A percentile compares a stretch with the other conserved stretches of the same genome.
These are phyloP conservation scores for Ophiocordyceps australis DNA, from an alignment of 2,329 filamentous ascomycete genomes.

Conservation along the genomic window DNA sequence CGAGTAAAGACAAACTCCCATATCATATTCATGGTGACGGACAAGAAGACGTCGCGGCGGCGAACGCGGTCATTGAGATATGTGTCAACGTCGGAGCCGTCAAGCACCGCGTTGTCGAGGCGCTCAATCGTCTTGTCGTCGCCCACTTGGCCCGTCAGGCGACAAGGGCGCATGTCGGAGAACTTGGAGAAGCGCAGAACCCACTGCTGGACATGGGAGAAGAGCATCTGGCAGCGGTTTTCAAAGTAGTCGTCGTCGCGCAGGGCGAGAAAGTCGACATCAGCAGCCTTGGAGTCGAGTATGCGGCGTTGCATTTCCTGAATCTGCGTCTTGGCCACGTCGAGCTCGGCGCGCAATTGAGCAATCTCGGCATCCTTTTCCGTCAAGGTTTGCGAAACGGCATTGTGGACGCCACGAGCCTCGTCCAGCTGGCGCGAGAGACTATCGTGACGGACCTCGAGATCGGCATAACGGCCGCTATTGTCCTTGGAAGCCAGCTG, in stretches of 20 bases:
- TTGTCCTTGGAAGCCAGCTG: slow-evolving; percentile 61
- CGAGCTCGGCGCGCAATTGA: slow-evolving; percentile 59
- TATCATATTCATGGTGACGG: slow-evolving; percentile 96
- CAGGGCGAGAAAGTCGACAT: slow-evolving; percentile 57
- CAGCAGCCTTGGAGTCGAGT: slow-evolving; percentile 37
- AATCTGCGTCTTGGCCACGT: slow-evolving; percentile 47
- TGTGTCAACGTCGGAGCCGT: slow-evolving; percentile 80
- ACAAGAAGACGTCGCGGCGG: slow-evolving; percentile 93
- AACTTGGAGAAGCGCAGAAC: slow-evolving; percentile 95
- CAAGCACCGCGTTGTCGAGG: slow-evolving; percentile 83
- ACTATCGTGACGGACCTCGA: slow-evolving; percentile 49
- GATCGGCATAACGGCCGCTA: slow-evolving; percentile 41
- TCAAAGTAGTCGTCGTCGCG: slow-evolving; percentile 93
- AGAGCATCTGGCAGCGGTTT: slow-evolving; percentile 81
- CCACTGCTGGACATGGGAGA: slow-evolving; percentile 94
- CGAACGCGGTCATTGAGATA: slow-evolving; percentile 78
- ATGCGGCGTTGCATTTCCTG: slow-evolving; percentile 33
- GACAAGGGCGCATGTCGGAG: slow-evolving; percentile 79
- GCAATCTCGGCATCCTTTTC: slow-evolving; percentile 75
- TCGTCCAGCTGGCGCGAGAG: slow-evolving; percentile 52
- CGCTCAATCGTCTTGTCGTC: slow-evolving; percentile 89
- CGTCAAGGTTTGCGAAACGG: slow-evolving; percentile 47
- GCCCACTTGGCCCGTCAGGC: slow-evolving; percentile 64
- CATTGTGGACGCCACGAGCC: slow-evolving; percentile 41
- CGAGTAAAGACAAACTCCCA: slow-evolving; percentile 98